Evolutionary conservation across 805 yeast genomes (phyloP).

Genomic region (Candida dajiaensis): DNA sequence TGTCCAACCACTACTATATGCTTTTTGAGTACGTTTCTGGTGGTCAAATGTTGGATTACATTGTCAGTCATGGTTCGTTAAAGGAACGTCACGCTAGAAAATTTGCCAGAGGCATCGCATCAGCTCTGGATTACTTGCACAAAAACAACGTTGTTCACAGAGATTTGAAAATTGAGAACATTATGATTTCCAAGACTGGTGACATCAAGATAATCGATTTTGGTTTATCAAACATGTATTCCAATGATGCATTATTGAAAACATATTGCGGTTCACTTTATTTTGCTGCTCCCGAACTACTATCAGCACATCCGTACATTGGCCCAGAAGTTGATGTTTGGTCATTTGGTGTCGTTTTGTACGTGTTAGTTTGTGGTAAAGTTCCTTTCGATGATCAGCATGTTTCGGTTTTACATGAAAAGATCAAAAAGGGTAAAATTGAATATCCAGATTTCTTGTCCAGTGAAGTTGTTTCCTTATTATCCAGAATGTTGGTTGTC

Average conservation of each 20-base stretch:
- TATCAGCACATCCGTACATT: conserved; percentile 84
- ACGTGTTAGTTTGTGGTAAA: conserved; percentile 93
- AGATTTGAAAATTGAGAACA: conserved; percentile 93
- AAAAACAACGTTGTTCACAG: conserved; percentile 93
- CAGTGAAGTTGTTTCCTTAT: conserved; percentile 69
- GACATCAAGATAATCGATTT: conserved; percentile 95
- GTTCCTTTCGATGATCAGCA: conserved; percentile 97
- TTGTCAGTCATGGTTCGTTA: conserved; percentile 90
- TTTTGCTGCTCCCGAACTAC: conserved; percentile 96
- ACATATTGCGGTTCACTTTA: conserved; percentile 97
- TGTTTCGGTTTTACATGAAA: conserved; percentile 86
- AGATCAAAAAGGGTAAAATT: conserved; percentile 86
- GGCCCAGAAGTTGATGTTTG: conserved; percentile 99
- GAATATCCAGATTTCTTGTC: conserved; percentile 85
- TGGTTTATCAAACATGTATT: conserved; percentile 85
- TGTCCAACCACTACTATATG: conserved; percentile 97
- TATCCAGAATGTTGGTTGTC: conserved; percentile 88
- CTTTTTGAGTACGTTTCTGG: conserved; percentile 95
- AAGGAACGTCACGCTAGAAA: conserved; percentile 92
- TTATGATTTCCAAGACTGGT: conserved; percentile 88
- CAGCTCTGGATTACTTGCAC: conserved; percentile 92
- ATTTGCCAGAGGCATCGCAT: conserved; percentile 90
- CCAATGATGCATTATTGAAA: conserved; percentile 64
- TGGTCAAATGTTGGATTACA: conserved; percentile 95
- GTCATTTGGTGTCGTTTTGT: conserved; percentile 96